These are phyloP conservation scores for Ottelia alismoides DNA, from an alignment of 106 monocot genomes.

Conservation along the genomic window DNA sequence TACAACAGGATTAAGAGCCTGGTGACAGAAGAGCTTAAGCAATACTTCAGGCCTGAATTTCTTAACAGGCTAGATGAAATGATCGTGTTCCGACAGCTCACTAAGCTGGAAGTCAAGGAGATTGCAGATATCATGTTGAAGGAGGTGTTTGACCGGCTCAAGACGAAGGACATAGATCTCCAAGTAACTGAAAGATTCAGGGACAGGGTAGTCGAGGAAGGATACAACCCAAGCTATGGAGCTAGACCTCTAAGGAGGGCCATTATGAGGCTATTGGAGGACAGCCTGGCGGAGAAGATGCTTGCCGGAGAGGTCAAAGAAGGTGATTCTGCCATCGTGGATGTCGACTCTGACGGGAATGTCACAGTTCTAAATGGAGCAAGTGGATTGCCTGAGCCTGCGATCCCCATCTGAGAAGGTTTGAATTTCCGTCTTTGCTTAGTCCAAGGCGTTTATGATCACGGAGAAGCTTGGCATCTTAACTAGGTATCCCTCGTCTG, in stretches of 20 bases:
- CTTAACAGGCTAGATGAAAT: slow-evolving; percentile 19
- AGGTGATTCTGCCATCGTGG: slow-evolving; percentile 20
- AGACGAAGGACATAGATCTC: slow-evolving; percentile 7
- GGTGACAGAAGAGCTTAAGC: slow-evolving; percentile 15
- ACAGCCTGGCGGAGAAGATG: slow-evolving; percentile 17
- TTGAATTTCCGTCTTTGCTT: no score
- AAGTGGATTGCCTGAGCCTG: slow-evolving; percentile 4
- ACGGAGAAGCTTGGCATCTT: no score
- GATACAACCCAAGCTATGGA: slow-evolving; percentile 22
- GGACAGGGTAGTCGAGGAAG: slow-evolving; percentile 19
- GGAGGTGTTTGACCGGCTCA: slow-evolving; percentile 11
- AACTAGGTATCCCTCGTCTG: no score
- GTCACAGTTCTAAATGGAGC: slow-evolving; percentile 12
- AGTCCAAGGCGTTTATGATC: no score
- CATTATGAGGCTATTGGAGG: slow-evolving; percentile 20
- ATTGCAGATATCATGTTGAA: slow-evolving; percentile 22
- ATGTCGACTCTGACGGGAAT: slow-evolving; percentile 9
- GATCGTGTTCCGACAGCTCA: slow-evolving; percentile 23
- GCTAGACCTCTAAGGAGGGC: slow-evolving; percentile 23
- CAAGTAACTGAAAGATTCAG: slow-evolving; percentile 20
- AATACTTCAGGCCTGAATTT: slow-evolving; percentile 12
- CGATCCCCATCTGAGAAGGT: slow-evolving; percentile 1
- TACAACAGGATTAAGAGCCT: slow-evolving; percentile 14
- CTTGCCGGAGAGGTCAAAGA: slow-evolving; percentile 17
- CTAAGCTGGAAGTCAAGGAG: slow-evolving; percentile 16